Conservation (phyloP, 1,139 yeast species). For the Suzukiozyma palmioleophila region DNA sequence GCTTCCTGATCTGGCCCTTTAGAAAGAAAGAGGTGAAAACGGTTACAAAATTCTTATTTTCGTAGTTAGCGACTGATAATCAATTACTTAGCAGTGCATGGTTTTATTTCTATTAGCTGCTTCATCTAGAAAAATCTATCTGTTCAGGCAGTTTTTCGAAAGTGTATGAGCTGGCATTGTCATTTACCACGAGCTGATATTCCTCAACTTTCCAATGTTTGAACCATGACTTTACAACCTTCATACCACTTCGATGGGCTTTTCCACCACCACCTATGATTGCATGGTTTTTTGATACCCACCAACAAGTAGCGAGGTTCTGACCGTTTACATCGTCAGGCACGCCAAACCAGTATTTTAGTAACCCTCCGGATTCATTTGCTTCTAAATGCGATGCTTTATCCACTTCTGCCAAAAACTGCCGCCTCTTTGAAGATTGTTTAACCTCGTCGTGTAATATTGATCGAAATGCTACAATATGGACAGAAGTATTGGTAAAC, state of each 20-base stretch:
- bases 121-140: too few species aligned
- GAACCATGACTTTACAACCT: slow-evolving; percentile 24
- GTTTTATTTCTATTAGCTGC: too few species aligned
- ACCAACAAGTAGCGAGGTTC: slow-evolving; percentile 34
- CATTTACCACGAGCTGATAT: slow-evolving; percentile 9
- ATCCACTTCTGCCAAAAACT: slow-evolving; percentile 20
- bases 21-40: too few species aligned
- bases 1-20: too few species aligned
- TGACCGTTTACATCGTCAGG: slow-evolving; percentile 24
- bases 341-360: slow-evolving; percentile 31
- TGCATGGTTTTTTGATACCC: slow-evolving; percentile 22
- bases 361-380: slow-evolving; percentile 25
- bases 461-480: slow-evolving; percentile 28
- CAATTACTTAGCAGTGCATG: too few species aligned
- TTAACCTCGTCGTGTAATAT: slow-evolving; percentile 21
- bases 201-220: slow-evolving; percentile 30
- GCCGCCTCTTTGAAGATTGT: slow-evolving; percentile 17
- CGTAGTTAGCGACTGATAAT: too few species aligned
- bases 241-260: slow-evolving; percentile 25
- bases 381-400: slow-evolving; percentile 27
- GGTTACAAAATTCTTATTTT: too few species aligned
- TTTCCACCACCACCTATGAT: slow-evolving; percentile 25
- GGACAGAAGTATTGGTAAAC: slow-evolving; percentile 16
- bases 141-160: background rate
- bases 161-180: slow-evolving; percentile 2